Base-by-base conservation (phyloP, 2,329 filamentous ascomycete species). In the Juglanconis juglandina region DNA sequence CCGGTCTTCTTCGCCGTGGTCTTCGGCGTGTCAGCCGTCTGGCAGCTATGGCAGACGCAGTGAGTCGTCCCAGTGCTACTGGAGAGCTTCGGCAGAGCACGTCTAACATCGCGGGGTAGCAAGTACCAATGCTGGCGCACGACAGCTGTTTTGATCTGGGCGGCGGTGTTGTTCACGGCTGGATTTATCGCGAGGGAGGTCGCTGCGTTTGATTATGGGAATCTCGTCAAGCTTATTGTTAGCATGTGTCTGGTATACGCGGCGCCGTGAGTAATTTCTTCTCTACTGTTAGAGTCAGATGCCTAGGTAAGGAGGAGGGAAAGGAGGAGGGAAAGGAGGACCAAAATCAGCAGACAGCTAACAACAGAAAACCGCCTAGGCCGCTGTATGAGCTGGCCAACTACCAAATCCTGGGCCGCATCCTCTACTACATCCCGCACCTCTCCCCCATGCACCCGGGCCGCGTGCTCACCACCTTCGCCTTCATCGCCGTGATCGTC, bases 341-440 rank as follows among this genome's bases (percentile, higher is more conserved):
- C 2, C 10, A 13, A 17, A 8, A 48, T 48, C 7, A 60, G 13
- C 46, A 61, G 13, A 63, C 51, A 48, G 3, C 46, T 17, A 17
- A 17, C 17, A 17, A 17, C 17, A 17, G 17, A 17, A 17, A 17
- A 35, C 13, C 3, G 37, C 3, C 11, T 59, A 83, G 83, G 3
- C 86, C 87, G 0, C 74, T 88, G 4, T 81, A 87, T 54, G 84
- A 87, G 62, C 80, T 86, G 3, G 79, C 81, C 61, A 87, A 88
- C 72, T 89, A 88, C 71, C 81, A 86, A 66, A 77, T 87, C 61
- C 81, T 89, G 56, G 82, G 81, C 3, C 81, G 86, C 2, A 75
- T 86, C 10, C 76, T 89, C 33, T 82, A 81, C 72, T 89, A 88
- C 70, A 77, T 87, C 2, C 86, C 86, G 0, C 82, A 85, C 67